phyloP scores from a whole-genome alignment of 352 stramenopile genomes.

The Phytophthora fragariae region DNA sequence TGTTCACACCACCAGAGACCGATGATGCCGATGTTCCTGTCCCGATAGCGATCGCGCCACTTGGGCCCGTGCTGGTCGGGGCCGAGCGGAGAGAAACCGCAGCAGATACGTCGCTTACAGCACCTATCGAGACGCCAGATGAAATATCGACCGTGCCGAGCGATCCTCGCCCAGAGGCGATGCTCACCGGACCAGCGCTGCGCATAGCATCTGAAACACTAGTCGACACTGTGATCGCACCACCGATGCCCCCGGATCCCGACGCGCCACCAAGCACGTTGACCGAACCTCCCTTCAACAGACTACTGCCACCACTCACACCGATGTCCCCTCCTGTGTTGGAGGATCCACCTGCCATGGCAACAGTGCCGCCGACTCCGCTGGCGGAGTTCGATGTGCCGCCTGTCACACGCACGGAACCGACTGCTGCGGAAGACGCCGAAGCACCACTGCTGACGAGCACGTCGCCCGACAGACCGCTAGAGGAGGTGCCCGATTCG shows the following conservation, averaged over 20 bases:
- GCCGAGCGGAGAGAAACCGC: conserved; percentile 15
- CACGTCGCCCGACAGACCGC: conserved; percentile 21
- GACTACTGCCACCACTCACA: conserved; percentile 25
- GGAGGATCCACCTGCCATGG: conserved; percentile 21
- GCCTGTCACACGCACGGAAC: conserved; percentile 15
- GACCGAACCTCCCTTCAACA: conserved; percentile 41
- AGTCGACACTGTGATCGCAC: conserved; percentile 12
- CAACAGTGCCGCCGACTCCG: conserved; percentile 21
- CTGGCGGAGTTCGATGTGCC: conserved; percentile 19
- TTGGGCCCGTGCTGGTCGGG: conserved; percentile 11
- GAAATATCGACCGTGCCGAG: conserved; percentile 27
- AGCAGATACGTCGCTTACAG: conserved; percentile 14
- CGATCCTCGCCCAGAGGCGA: conserved; percentile 14
- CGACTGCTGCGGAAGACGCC: conserved; percentile 19
- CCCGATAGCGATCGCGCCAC: conserved; percentile 4
- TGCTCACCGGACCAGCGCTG: conserved; percentile 13
- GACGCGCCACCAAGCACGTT: conserved; percentile 19
- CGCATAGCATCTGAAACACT: conserved; percentile 19
- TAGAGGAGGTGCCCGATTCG: conserved; percentile 22
- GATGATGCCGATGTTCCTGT: conserved; percentile 16
- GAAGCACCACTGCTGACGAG: conserved; percentile 25
- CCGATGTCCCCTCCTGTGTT: conserved; percentile 28
- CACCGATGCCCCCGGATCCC: neutral
- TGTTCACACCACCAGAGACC: conserved; percentile 15
- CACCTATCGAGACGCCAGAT: conserved; percentile 7